Evolutionary conservation across 257 asterid species (phyloP).

Genomic region (Nicotiana tabacum): DNA sequence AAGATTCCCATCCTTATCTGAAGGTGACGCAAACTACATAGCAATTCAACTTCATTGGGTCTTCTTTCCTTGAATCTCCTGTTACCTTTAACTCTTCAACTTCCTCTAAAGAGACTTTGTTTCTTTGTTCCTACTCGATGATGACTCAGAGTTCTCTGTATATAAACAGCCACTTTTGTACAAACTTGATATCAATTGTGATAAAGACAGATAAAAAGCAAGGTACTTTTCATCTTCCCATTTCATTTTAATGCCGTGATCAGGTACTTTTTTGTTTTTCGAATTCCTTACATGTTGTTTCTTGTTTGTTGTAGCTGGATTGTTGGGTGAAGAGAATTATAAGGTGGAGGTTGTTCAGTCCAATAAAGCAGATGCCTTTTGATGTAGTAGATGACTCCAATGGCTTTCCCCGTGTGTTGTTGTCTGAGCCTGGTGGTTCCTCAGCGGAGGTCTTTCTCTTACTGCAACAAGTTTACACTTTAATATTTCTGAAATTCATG

Average conservation of each 20-base stretch:
- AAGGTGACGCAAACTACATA: slow-evolving; percentile 6
- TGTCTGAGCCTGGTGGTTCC: slow-evolving; percentile 36
- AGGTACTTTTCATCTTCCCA: background rate
- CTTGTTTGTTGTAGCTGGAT: background rate
- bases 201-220: background rate
- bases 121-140: background rate
- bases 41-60: background rate
- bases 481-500: background rate
- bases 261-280: background rate
- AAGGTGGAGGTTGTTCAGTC: slow-evolving; percentile 35
- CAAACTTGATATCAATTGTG: background rate
- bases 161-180: background rate
- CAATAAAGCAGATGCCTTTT: slow-evolving; percentile 33
- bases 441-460: slow-evolving; percentile 30
- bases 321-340: slow-evolving; percentile 1
- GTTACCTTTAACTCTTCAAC: background rate
- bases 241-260: background rate
- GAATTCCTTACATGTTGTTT: background rate
- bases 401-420: slow-evolving; percentile 29
- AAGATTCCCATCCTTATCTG: slow-evolving; percentile 9
- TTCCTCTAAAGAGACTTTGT: background rate
- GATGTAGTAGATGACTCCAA: slow-evolving; percentile 21
- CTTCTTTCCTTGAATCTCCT: background rate
- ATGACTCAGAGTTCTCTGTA: background rate
- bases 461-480: background rate